Percentiles rank a stretch among this genome's conserved stretches.
Evolutionary conservation across 169 alveolate species (phyloP).

Genomic region (Theileria sp.): DNA sequence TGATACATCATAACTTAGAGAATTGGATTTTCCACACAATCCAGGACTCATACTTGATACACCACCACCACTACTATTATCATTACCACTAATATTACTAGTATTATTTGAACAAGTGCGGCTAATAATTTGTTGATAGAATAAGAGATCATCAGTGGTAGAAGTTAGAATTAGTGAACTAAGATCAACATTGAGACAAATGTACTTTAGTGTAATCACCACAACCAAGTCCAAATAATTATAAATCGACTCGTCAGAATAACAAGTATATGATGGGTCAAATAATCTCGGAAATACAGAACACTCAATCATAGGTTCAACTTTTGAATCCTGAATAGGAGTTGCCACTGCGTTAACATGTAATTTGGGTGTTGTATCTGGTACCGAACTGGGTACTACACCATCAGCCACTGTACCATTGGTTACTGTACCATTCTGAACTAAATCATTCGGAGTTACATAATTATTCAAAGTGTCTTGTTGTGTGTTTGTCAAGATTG

Average conservation of each 20-base stretch:
- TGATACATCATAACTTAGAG: neutral
- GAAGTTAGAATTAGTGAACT: constrained; percentile 22
- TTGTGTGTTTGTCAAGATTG: neutral
- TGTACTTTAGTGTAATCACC: constrained; percentile 56
- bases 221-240: constrained; percentile 58
- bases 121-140: constrained; percentile 15
- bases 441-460: no score
- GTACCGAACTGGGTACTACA: no score
- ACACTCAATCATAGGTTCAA: neutral
- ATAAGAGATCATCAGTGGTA: constrained; percentile 34
- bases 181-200: constrained; percentile 52
- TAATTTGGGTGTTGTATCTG: no score
- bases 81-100: neutral
- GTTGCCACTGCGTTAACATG: neutral
- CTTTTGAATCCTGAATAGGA: no score
- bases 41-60: no score
- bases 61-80: no score
- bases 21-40: no score
- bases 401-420: no score
- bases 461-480: no score
- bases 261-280: constrained; percentile 44
- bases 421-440: no score
- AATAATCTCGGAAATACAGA: constrained; percentile 36
- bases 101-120: neutral
- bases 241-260: constrained; percentile 57